Evolutionary conservation across 352 stramenopile genomes (phyloP).

Genomic region (Pythium rishiriense): DNA sequence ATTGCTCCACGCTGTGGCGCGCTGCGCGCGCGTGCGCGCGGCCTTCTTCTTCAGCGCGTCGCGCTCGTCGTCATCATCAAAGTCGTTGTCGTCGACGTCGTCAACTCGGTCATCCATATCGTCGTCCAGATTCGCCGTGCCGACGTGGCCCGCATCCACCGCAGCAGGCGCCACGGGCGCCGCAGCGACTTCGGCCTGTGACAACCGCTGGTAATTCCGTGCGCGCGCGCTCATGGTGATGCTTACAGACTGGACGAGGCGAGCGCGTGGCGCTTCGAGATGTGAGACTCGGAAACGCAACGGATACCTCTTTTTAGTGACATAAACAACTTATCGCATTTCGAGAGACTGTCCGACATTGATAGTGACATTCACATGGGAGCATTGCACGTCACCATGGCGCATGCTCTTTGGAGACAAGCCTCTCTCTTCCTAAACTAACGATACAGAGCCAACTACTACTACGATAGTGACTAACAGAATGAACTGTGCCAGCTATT

Average conservation of each 20-base stretch:
- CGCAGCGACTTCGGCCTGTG: slow-evolving; percentile 33
- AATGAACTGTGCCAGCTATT: slow-evolving; percentile 63
- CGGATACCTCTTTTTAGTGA: slow-evolving; percentile 16
- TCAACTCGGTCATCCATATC: slow-evolving; percentile 32
- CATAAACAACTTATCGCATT: background rate
- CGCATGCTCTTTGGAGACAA: no score
- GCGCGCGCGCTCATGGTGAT: slow-evolving; percentile 36
- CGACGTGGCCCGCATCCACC: slow-evolving; percentile 26
- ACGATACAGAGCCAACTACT: background rate
- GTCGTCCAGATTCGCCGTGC: slow-evolving; percentile 34
- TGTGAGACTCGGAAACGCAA: background rate
- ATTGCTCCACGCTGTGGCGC: slow-evolving; percentile 61
- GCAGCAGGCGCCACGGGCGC: background rate
- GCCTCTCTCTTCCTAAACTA: no score
- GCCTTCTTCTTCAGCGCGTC: slow-evolving; percentile 33
- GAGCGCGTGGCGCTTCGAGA: background rate
- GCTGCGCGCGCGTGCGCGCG: slow-evolving; percentile 36
- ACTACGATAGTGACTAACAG: background rate
- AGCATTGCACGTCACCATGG: background rate
- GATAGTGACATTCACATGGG: background rate
- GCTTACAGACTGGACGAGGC: background rate
- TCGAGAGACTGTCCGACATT: background rate
- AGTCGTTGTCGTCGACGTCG: slow-evolving; percentile 32
- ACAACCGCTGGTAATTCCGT: slow-evolving; percentile 58
- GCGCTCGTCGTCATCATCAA: slow-evolving; percentile 36